phyloP scores from a whole-genome alignment of 2,329 filamentous ascomycete genomes.

The Colletotrichum sp. region DNA sequence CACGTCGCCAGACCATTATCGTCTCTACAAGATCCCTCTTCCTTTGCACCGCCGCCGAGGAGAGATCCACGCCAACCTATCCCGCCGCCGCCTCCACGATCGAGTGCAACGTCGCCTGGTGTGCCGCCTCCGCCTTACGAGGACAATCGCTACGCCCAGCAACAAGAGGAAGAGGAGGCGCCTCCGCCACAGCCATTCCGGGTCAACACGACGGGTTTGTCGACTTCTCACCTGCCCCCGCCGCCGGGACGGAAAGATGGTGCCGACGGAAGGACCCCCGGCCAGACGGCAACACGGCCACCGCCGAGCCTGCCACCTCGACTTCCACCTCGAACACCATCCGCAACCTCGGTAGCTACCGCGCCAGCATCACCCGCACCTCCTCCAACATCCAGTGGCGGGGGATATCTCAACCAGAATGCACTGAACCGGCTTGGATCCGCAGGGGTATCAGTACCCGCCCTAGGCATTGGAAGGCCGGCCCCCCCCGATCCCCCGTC shows the following conservation, averaged over 20 bases:
- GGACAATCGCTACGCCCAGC: slow-evolving; percentile 15
- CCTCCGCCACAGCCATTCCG: slow-evolving; percentile 70
- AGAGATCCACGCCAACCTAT: slow-evolving; percentile 41
- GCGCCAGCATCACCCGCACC: slow-evolving; percentile 45
- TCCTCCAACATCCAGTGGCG: slow-evolving; percentile 36
- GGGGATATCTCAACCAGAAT: slow-evolving; percentile 51
- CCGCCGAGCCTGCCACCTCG: slow-evolving; percentile 74
- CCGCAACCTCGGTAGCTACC: slow-evolving; percentile 26
- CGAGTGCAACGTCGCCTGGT: slow-evolving; percentile 41
- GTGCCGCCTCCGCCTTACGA: slow-evolving; percentile 19
- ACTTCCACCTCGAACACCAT: slow-evolving; percentile 56
- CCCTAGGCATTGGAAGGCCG: slow-evolving; percentile 69
- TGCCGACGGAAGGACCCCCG: slow-evolving; percentile 35
- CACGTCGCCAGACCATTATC: slow-evolving; percentile 66
- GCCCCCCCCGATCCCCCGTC: slow-evolving; percentile 14
- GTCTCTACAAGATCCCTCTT: slow-evolving; percentile 74
- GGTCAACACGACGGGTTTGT: slow-evolving; percentile 72
- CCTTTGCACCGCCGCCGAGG: slow-evolving; percentile 83
- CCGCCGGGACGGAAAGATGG: slow-evolving; percentile 66
- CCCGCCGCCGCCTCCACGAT: slow-evolving; percentile 27
- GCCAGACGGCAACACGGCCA: slow-evolving; percentile 29
- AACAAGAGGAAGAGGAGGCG: slow-evolving; percentile 38
- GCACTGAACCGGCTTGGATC: slow-evolving; percentile 71
- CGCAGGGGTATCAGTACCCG: slow-evolving; percentile 80
- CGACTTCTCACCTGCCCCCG: slow-evolving; percentile 71